Percentiles rank a stretch among this genome's conserved stretches.
These are phyloP conservation scores for Scutellaria baicalensis DNA, from an alignment of 257 asterid genomes.

Conservation along the genomic window DNA sequence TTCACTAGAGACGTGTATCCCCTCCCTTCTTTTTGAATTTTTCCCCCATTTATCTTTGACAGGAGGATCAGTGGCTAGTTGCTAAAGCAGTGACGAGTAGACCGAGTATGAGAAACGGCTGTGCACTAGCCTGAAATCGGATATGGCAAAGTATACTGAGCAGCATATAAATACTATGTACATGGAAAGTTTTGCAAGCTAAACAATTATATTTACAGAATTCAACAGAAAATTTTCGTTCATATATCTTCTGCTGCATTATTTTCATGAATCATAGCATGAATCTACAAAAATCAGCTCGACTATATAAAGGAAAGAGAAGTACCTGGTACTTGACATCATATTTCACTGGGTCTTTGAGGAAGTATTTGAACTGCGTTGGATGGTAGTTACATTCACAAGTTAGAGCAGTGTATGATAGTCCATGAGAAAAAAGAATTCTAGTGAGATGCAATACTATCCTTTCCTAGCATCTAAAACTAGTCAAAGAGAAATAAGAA, in stretches of 20 bases:
- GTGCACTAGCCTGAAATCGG: slow-evolving; percentile 84
- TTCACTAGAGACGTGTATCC: not conserved
- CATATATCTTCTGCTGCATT: not conserved
- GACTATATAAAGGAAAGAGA: not conserved
- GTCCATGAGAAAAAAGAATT: not conserved
- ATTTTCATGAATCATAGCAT: not conserved
- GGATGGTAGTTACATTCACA: not conserved
- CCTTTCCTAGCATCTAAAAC: not conserved
- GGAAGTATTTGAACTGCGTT: slow-evolving; percentile 56
- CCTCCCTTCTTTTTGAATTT: not conserved
- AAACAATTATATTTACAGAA: not conserved
- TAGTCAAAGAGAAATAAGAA: not conserved
- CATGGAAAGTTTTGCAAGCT: no score
- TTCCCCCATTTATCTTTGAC: not conserved
- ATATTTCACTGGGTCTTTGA: slow-evolving; percentile 49
- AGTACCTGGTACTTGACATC: slow-evolving; percentile 83
- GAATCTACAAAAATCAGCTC: not conserved
- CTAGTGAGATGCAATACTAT: not conserved
- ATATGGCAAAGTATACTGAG: not conserved
- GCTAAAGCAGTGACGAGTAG: slow-evolving; percentile 88
- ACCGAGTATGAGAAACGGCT: slow-evolving; percentile 90
- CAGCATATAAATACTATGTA: not conserved
- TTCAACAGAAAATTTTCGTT: not conserved
- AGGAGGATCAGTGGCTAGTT: slow-evolving; percentile 53
- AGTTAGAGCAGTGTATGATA: not conserved